Evolutionary conservation across 116 monocot genomes (phyloP).

Genomic region (Papilionanthe hybrid): DNA sequence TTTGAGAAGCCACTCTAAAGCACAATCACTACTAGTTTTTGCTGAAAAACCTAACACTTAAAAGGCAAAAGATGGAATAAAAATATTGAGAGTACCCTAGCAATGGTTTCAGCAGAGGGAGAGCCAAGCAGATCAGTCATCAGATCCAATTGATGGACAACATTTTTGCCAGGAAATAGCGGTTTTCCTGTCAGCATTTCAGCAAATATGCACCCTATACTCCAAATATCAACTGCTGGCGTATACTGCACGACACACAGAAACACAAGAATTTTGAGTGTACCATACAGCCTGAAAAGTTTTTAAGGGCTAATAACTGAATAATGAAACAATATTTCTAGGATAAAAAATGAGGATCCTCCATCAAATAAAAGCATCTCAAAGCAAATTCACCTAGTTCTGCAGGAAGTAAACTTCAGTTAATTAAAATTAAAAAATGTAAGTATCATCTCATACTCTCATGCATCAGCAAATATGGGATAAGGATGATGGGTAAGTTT

Average conservation of each 20-base stretch:
- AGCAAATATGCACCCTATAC: slow-evolving; percentile 62
- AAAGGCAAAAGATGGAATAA: slow-evolving; percentile 2
- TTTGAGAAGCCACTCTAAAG: not conserved
- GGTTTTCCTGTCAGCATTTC: slow-evolving; percentile 49
- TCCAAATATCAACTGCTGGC: slow-evolving; percentile 60
- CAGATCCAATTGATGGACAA: slow-evolving; percentile 53
- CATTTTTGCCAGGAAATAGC: slow-evolving; percentile 61
- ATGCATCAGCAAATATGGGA: not conserved
- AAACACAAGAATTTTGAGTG: not conserved
- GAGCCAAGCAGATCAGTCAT: slow-evolving; percentile 57
- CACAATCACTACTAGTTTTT: not conserved
- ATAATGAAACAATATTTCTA: not conserved
- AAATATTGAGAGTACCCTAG: slow-evolving; percentile 26
- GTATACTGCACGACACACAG: slow-evolving; percentile 39
- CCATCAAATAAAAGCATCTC: not conserved
- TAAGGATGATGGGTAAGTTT: not conserved
- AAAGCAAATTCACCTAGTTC: not conserved
- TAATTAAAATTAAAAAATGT: not conserved
- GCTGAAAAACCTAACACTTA: not conserved
- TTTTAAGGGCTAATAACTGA: not conserved
- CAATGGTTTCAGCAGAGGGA: slow-evolving; percentile 33
- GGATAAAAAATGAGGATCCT: not conserved
- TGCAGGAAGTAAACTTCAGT: not conserved
- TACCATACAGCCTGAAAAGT: not conserved
- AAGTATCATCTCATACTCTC: no score